These are phyloP conservation scores for Ceratobasidium sp. DNA, from an alignment of 1,284 basidiomycete species.

Conservation along the genomic window DNA sequence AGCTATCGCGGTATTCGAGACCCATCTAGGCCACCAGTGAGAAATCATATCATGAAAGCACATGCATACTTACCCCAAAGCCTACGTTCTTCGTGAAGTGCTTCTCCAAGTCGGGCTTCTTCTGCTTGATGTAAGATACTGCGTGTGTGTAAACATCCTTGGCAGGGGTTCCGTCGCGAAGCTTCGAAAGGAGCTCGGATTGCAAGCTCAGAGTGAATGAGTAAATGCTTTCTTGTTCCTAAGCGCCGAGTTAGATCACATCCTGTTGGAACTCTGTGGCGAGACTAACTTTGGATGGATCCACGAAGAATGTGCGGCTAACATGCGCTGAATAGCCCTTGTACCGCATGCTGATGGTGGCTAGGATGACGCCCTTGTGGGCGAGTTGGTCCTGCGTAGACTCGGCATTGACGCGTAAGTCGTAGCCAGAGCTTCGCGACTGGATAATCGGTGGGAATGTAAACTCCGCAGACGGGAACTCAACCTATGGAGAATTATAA, in stretches of 20 bases:
- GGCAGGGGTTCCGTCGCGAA: conserved; percentile 83
- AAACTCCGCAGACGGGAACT: conserved; percentile 90
- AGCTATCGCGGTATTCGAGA: conserved; percentile 92
- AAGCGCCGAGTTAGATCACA: conserved; percentile 37
- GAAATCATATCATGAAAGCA: conserved; percentile 25
- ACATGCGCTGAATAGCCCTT: conserved; percentile 94
- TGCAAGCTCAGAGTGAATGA: conserved; percentile 83
- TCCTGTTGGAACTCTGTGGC: not conserved
- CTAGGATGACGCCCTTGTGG: conserved; percentile 90
- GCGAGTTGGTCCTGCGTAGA: conserved; percentile 86
- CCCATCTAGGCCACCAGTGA: conserved; percentile 71
- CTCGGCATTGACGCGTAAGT: conserved; percentile 86
- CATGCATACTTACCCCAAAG: conserved; percentile 72
- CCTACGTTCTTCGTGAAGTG: conserved; percentile 91
- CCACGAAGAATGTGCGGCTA: conserved; percentile 93
- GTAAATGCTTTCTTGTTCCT: conserved; percentile 93
- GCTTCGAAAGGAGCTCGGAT: conserved; percentile 75
- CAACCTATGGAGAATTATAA: conserved; percentile 53
- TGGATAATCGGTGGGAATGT: conserved; percentile 97
- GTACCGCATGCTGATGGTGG: conserved; percentile 91
- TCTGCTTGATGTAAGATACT: conserved; percentile 75
- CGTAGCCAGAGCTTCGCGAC: conserved; percentile 90
- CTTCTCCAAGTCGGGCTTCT: conserved; percentile 84
- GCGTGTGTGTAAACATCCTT: conserved; percentile 87
- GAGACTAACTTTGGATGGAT: conserved; percentile 80